Evolutionary conservation across 805 yeast species (phyloP), one percentile per base, ranked within the genome.

Genomic region (Debaryomyces prosopidis): DNA sequence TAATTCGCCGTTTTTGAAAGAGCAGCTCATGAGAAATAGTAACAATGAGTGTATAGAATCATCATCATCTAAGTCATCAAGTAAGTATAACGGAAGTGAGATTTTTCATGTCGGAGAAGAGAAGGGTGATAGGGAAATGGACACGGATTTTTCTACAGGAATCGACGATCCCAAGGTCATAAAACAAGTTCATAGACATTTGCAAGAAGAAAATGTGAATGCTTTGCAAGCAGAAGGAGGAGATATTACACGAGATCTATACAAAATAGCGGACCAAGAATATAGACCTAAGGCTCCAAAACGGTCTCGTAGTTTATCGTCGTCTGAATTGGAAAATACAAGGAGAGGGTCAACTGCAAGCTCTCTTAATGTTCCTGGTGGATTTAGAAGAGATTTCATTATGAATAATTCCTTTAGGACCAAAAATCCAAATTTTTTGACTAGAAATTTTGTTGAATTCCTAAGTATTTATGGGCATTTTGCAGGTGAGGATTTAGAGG

Each of bases 401-500:
- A 62, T 77, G 3, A 69, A 70, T 32, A 69, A 71, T 43, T 38
- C 48, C 2, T 34, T 46, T 10, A 57, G 53, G 19, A 49, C 56
- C 8, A 48, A 39, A 32, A 46, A 51, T 8, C 55, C 81, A 71
- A 71, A 82, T 8, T 74, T 82, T 45, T 62, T 86, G 33, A 82
- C 95, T 1, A 76, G 81, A 47, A 87, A 87, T 62, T 87, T 87
- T 51, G 71, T 87, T 53, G 94, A 87, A 61, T 87, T 87, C 57
- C 68, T 87, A 38, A 82, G 87, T 50, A 75, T 87, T 6, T 87
- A 87, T 63, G 95, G 95, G 5, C 92, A 87, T 68, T 87, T 87
- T 65, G 94, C 94, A 2, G 95, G 95, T 59, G 94, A 87, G 63
- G 80, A 83, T 33, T 74, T 87, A 43, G 92, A 85, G 55, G 86